Percentiles rank a stretch among this genome's conserved stretches.
Evolutionary conservation across 495 filamentous ascomycete genomes (phyloP).

Genomic region (Aspergillus taichungensis): DNA sequence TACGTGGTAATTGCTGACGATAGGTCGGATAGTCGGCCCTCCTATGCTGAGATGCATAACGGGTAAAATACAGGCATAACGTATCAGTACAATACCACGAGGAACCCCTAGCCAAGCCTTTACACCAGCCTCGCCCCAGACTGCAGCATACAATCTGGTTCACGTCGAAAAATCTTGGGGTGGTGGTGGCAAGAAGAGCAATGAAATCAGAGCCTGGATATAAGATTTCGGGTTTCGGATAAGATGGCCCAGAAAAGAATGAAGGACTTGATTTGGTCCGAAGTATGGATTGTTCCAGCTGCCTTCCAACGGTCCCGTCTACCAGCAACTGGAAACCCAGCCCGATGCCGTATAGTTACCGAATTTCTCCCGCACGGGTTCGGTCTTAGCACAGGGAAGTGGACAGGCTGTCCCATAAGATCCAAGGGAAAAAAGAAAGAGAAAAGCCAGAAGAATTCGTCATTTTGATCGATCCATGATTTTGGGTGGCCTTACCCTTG

Average conservation of each 20-base stretch:
- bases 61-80: slow-evolving; percentile 3
- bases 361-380: slow-evolving; percentile 5
- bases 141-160: slow-evolving; percentile 2
- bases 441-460: background rate
- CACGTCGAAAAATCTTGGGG: background rate
- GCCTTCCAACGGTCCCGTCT: background rate
- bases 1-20: too few species aligned
- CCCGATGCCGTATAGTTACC: background rate
- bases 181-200: slow-evolving; percentile 1
- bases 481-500: too few species aligned
- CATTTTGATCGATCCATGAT: too few species aligned
- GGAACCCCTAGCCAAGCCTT: slow-evolving; percentile 2
- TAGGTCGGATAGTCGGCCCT: too few species aligned
- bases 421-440: background rate
- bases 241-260: background rate
- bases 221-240: slow-evolving; percentile 1
- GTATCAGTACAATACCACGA: slow-evolving; percentile 4
- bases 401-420: background rate
- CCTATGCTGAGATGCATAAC: background rate
- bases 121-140: slow-evolving; percentile 5
- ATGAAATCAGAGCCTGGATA: background rate
- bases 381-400: background rate
- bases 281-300: background rate
- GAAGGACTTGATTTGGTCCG: background rate
- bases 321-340: too few species aligned